Evolutionary conservation across 768 basidiomycete species (phyloP), one percentile per base, ranked within the genome.

Genomic region (Dentipellis fragilis): DNA sequence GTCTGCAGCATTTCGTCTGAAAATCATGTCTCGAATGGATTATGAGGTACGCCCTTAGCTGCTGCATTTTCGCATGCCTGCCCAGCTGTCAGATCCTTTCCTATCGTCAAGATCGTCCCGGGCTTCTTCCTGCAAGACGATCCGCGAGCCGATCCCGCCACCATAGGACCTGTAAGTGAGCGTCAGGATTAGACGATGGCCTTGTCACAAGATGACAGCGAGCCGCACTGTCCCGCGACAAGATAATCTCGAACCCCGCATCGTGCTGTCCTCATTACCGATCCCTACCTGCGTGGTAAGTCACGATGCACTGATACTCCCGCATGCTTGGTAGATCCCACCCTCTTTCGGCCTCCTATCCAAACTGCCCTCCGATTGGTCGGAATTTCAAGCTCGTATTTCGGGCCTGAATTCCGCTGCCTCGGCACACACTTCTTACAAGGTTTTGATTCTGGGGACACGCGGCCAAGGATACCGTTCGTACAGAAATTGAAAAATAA

Each of bases 111-210:
- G 61, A 50, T 54, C 40, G 49, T 60, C 16, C 14, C 48, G 10
- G 59, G 61, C 1, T 56, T 51, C 36, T 62, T 62, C 36, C 35
- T 45, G 29, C 59, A 60, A 47, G 51, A 51, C 17, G 40, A 23
- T n/a, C 29, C 50, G 2, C 29, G 29, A 4, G 51, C 38, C 14
- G 42, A 51, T 38, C 19, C 52, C 19, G 49, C 22, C 10, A 34
- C n/a, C 35, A 49, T 55, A 17, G 58, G 35, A 36, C 49, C 61
- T 6, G 59, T 62, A 49, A 52, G 60, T 14, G 19, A 12, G 14
- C 14, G 3, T 9, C 19, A 8, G 14, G 40, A 42, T 14, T 42
- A 14, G 40, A 42, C 19, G 4, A 19, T 14, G 3, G 40, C 14
- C 19, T 42, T 19, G 40, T 14, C 14, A 14, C 40, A 42, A 42